Conservation (phyloP, 345 rosid species). For the Camelina laxa region DNA sequence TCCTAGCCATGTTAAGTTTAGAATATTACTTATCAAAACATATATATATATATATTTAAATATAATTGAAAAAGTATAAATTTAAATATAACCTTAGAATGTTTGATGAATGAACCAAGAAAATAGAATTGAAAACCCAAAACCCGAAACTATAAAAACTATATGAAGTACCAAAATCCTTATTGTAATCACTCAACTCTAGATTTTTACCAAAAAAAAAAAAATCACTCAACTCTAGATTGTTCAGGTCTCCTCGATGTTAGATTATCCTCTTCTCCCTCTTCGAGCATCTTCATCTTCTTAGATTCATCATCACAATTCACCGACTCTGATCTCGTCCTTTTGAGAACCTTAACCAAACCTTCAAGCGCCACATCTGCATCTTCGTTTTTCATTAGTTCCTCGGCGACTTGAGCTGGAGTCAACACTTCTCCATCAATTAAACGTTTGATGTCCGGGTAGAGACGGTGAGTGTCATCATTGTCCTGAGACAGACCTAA, state of each 20-base stretch:
- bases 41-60: too few species aligned
- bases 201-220: too few species aligned
- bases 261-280: neutral
- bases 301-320: neutral
- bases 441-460: conserved; percentile 44
- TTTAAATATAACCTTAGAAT: neutral
- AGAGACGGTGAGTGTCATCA: conserved; percentile 44
- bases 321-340: conserved; percentile 30
- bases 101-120: too few species aligned
- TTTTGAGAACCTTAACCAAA: conserved; percentile 48
- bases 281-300: neutral
- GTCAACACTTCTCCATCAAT: conserved; percentile 42
- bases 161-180: neutral
- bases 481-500: conserved; percentile 34
- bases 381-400: conserved; percentile 57
- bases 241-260: neutral
- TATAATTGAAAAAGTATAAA: neutral
- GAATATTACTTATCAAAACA: too few species aligned
- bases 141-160: neutral
- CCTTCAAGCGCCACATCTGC: conserved; percentile 52
- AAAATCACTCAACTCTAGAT: neutral
- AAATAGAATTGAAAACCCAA: neutral
- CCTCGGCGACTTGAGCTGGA: conserved; percentile 62
- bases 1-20: neutral
- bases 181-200: neutral